Conservation (phyloP, 805 yeast species). For the Danielia reshetovae region DNA sequence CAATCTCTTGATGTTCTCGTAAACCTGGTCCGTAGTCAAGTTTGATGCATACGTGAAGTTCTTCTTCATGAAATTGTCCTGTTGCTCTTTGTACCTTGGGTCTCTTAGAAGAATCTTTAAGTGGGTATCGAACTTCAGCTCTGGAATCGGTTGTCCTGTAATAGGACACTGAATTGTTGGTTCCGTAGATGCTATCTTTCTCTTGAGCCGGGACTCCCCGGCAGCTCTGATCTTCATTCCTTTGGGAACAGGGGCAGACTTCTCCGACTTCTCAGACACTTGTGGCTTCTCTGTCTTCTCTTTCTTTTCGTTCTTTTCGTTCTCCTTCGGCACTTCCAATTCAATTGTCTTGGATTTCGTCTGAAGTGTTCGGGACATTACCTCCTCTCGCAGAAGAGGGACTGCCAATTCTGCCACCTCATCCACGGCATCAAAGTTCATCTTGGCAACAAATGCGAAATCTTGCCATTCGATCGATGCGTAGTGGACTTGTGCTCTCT, state of each 20-base stretch:
- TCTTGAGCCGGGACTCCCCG: constrained; percentile 60
- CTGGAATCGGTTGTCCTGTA: constrained; percentile 68
- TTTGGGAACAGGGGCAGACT: constrained; percentile 21
- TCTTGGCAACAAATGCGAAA: constrained; percentile 65
- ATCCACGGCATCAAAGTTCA: constrained; percentile 62
- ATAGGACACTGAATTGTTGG: constrained; percentile 68
- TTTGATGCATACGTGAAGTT: constrained; percentile 46
- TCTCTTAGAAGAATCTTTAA: constrained; percentile 66
- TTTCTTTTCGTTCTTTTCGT: constrained; percentile 1
- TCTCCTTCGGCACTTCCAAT: constrained; percentile 7
- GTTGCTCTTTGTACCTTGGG: constrained; percentile 72
- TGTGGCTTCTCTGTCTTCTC: neutral
- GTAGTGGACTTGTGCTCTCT: constrained; percentile 40
- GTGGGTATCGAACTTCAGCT: constrained; percentile 66
- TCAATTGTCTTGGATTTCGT: constrained; percentile 39
- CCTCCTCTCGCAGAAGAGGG: constrained; percentile 55
- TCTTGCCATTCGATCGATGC: constrained; percentile 88
- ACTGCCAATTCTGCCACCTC: constrained; percentile 49
- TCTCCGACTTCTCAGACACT: constrained; percentile 10
- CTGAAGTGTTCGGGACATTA: constrained; percentile 59
- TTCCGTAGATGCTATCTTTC: constrained; percentile 16
- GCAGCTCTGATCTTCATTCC: constrained; percentile 68
- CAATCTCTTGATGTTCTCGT: constrained; percentile 53
- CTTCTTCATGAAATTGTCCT: constrained; percentile 55
- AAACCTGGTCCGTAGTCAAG: constrained; percentile 54